Evolutionary conservation across 441 rosid species (phyloP), one percentile per base, ranked within the genome.

Genomic region (Mallotus japonicus): DNA sequence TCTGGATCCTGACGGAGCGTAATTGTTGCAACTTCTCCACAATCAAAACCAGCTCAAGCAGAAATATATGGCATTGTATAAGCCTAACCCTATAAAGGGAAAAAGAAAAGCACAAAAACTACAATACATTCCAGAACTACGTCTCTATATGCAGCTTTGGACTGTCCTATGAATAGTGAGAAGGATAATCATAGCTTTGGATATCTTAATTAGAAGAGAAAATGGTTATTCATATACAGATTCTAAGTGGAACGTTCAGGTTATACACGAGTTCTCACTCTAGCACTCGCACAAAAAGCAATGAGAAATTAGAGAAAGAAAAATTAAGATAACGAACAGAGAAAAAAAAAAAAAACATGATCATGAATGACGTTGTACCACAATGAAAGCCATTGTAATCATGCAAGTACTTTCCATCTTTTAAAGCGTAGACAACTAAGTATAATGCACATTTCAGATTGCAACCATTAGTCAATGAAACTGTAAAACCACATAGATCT

Each of bases 11-110:
- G 57, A 91, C 59, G 60, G 89, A 86, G 11, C 94, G 90, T 76
- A 86, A 71, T 72, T 88, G 90, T 84, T 89, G 96, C 86, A 95
- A 53, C 80, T 87, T 91, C 82, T 92, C 99, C 77, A 90, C 97
- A 5, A 95, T 81, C 77, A 95, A 73, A 57, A 92, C 90, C 80
- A 88, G 82, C 86, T 92, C 99, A 73, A 90, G 88, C 98, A 90
- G 90, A 85, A 80, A 86, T 24, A 72, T 68, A 62, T 44, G 57
- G 71, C 53, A 68, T 19, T 9, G 37, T 34, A 34, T 71, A 67
- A 72, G 78, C 67, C 57, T 61, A 12, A 22, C 16, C 37, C 37
- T 46, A 4, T 9, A 0, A 65, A 73, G 42, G 22, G 56, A 46
- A 55, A 47, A 66, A 64, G 28, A 57, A 34, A 8, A 76, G 32